A percentile compares a stretch with the other conserved stretches of the same genome.
These are phyloP conservation scores for Arthroderma sp. DNA, from an alignment of 2,329 filamentous ascomycete species.

Conservation along the genomic window DNA sequence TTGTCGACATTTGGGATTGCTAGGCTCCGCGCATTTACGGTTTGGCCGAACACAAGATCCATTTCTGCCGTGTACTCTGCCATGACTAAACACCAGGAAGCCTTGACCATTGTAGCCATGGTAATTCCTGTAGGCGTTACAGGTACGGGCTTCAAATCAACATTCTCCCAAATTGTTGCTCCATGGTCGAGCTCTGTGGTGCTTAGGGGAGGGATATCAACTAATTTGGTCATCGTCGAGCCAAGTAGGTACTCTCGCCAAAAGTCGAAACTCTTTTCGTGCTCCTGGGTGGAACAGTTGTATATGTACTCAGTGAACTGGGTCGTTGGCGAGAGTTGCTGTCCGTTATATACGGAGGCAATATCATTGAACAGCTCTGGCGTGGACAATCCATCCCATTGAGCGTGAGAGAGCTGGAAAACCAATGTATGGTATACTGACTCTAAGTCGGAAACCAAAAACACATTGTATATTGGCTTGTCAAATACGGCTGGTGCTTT, in stretches of 20 bases:
- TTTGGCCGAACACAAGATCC: conserved; percentile 48
- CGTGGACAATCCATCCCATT: conserved; percentile 51
- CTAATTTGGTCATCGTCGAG: conserved; percentile 29
- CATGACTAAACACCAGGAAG: conserved; percentile 46
- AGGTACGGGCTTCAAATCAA: neutral
- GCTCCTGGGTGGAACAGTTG: neutral
- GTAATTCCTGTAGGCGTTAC: conserved; percentile 37
- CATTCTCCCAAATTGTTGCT: neutral
- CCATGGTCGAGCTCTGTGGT: neutral
- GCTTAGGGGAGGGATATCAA: neutral
- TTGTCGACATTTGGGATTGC: conserved; percentile 36
- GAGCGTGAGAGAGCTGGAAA: conserved; percentile 48
- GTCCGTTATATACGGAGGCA: conserved; percentile 31
- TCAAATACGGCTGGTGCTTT: neutral
- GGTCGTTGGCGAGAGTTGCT: conserved; percentile 13
- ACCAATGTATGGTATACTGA: conserved; percentile 16
- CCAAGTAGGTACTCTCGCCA: conserved; percentile 42
- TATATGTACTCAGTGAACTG: conserved; percentile 18
- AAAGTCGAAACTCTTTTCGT: conserved; percentile 34
- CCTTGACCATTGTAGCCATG: conserved; percentile 44
- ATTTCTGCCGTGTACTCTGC: conserved; percentile 32
- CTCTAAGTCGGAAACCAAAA: neutral
- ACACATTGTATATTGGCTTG: neutral
- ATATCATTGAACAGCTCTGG: conserved; percentile 43
- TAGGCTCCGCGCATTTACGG: conserved; percentile 45